A percentile compares a stretch with the other conserved stretches of the same genome.
Conservation (phyloP, 768 basidiomycete genomes). For the Tremella fuciformis region DNA sequence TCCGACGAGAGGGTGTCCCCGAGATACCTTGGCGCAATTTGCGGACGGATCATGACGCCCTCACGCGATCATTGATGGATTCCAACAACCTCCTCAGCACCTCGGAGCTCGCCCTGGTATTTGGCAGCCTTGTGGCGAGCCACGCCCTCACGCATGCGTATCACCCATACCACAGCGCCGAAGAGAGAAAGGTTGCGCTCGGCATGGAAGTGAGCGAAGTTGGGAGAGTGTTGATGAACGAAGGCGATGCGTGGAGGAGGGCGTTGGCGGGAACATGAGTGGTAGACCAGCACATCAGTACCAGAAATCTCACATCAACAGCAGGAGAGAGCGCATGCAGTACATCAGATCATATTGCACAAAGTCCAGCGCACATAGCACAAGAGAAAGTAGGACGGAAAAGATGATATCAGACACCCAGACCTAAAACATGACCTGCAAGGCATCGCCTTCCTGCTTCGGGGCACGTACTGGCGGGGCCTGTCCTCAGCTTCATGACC, state of each 20-base stretch:
- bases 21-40: constrained; percentile 85
- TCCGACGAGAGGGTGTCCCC: constrained; percentile 77
- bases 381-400: background rate
- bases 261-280: constrained; percentile 46
- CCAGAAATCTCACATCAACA: background rate
- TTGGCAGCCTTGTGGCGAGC: constrained; percentile 73
- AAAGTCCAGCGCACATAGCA: background rate
- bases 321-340: no score
- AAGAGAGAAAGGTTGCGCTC: constrained; percentile 71
- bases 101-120: constrained; percentile 65
- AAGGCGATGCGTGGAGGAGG: constrained; percentile 58
- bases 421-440: constrained; percentile 52
- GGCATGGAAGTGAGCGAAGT: constrained; percentile 81
- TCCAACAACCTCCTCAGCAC: constrained; percentile 64
- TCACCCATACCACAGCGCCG: constrained; percentile 60
- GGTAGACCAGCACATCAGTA: background rate
- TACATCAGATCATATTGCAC: background rate
- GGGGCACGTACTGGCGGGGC: constrained; percentile 9
- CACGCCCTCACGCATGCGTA: constrained; percentile 74
- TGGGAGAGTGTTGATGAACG: constrained; percentile 76
- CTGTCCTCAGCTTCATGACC: constrained; percentile 6
- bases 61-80: constrained; percentile 64
- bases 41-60: constrained; percentile 70
- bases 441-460: constrained; percentile 52
- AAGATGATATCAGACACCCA: background rate